Conservation (phyloP, 208 protist genomes). For the Leishmania tarentolae region DNA sequence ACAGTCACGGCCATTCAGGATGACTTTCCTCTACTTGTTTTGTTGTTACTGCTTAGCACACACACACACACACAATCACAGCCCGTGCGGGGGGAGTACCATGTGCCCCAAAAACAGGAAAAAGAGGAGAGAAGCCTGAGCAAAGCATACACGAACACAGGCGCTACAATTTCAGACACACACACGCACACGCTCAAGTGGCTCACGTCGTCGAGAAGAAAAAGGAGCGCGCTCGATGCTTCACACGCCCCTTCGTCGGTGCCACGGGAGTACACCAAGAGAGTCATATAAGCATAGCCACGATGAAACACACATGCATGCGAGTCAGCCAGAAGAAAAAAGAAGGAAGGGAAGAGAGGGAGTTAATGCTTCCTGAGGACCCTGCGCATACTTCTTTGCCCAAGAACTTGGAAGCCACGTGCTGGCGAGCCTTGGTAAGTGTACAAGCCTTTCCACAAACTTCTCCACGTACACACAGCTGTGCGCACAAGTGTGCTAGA, state of each 20-base stretch:
- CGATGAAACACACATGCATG: background rate
- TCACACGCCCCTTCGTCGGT: background rate
- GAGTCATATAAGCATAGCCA: background rate
- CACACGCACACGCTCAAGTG: background rate
- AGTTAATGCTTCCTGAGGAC: background rate
- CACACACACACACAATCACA: constrained; percentile 4
- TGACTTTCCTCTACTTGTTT: background rate
- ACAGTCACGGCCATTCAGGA: background rate
- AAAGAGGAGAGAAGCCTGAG: background rate
- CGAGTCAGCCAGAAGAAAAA: constrained; percentile 5
- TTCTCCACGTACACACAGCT: background rate
- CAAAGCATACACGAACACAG: background rate
- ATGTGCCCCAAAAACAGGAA: background rate
- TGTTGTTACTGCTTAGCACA: background rate
- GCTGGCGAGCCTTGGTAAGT: background rate
- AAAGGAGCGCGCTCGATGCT: background rate
- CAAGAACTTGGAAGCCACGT: background rate
- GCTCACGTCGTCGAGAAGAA: constrained; percentile 13
- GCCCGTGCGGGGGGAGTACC: background rate
- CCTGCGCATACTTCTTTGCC: constrained; percentile 17
- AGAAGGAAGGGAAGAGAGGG: constrained; percentile 7
- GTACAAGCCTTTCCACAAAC: constrained; percentile 1
- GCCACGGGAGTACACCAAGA: background rate
- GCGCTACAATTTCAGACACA: background rate
- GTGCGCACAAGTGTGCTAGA: background rate